A percentile compares a stretch with the other conserved stretches of the same genome.
phyloP scores from a whole-genome alignment of 75 land plant species.

The Cupressus sempervirens region DNA sequence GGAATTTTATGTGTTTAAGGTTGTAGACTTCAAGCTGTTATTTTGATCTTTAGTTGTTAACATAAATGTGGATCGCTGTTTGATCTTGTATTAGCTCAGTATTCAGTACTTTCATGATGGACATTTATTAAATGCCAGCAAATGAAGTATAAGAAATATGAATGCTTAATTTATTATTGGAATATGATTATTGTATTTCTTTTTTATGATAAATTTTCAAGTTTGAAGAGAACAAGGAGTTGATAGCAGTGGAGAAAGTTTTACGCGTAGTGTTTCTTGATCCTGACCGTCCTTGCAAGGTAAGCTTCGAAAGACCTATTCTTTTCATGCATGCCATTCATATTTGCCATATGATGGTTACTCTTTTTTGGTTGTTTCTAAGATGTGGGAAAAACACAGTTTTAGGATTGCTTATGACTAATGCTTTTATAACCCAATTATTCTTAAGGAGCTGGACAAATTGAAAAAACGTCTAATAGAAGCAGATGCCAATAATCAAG shows the following conservation, averaged over 20 bases:
- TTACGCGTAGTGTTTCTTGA: conserved; percentile 77
- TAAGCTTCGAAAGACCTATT: conserved; percentile 16
- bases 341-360: too few relatives aligned
- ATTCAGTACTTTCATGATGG: not conserved
- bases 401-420: not conserved
- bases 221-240: conserved; percentile 91
- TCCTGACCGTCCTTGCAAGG: conserved; percentile 54
- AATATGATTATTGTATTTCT: not conserved
- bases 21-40: too few relatives aligned
- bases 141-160: not conserved
- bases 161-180: not conserved
- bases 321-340: not conserved
- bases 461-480: conserved; percentile 72
- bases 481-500: conserved; percentile 86
- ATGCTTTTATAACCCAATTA: not conserved
- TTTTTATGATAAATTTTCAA: conserved; percentile 7
- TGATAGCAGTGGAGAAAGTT: conserved; percentile 67
- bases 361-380: not conserved
- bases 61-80: not conserved
- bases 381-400: not conserved
- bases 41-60: not conserved
- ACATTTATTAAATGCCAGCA: not conserved
- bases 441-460: conserved; percentile 66
- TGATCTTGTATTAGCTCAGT: not conserved
- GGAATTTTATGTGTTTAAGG: too few relatives aligned